Base-by-base conservation (phyloP, 805 yeast genomes). In the Limtongozyma cylindracea region DNA sequence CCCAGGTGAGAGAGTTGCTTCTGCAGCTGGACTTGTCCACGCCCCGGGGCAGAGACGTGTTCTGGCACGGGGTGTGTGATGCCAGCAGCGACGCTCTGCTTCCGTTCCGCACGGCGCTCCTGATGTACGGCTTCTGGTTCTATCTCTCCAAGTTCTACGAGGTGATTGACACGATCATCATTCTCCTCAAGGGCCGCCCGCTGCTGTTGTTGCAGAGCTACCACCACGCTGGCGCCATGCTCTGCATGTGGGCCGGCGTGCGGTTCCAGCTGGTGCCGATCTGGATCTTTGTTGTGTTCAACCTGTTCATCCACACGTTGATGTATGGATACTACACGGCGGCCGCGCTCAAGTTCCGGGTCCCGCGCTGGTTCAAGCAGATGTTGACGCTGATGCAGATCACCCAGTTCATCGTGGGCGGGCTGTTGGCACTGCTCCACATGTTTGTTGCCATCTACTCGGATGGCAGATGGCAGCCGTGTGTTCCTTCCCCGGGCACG, bases 191-290 rank as follows among this genome's bases (percentile, higher is more conserved):
- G 41, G 80, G 80, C 19, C 53, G 56, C 37, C 70, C 65, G 10
- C 60, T 72, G 9, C 60, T 70, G 5, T 45, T 70, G 25, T 49
- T 70, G 34, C 80, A 70, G 41, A 61, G 72, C 25, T 70, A 70
- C 43, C 80, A 70, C 38, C 80, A 70, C 39, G 60, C 78, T 4
- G 80, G 80, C 13, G 80, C 80, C 21, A 70, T 70, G 65, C 47
- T 70, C 43, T 67, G 74, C 27, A 70, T 70, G 80, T 70, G 78
- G 78, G 60, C 73, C 6, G 80, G 80, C 3, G 59, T 66, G 25
- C 48, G 78, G 25, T 70, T 47, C 41, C 60, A 58, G 23, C 57
- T 74, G 9, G 74, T 78, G 4, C 80, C 80, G 17, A 70, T 70
- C 38, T 70, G 80, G 80, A 64, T 70, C 33, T 70, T 70, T 43